Percentiles rank a stretch among this genome's conserved stretches.
phyloP scores from a whole-genome alignment of 2,329 filamentous ascomycete species.

The Colletotrichum sp. region DNA sequence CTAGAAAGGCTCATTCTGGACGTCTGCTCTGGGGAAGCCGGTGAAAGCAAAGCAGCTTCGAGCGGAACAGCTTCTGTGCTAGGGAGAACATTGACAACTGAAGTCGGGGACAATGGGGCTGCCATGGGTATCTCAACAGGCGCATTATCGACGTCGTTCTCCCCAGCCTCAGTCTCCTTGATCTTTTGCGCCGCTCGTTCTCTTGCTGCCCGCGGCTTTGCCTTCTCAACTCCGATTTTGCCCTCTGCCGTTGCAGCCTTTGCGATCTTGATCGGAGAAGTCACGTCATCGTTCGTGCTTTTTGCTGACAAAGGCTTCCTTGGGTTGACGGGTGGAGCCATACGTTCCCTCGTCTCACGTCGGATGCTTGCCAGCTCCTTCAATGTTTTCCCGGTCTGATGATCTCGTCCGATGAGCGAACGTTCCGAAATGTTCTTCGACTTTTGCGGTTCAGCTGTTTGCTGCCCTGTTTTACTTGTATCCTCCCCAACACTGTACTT shows the following conservation, averaged over 20 bases:
- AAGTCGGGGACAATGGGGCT: not conserved
- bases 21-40: conserved; percentile 55
- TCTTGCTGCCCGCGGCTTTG: conserved; percentile 36
- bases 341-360: conserved; percentile 43
- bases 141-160: not conserved
- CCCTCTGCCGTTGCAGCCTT: conserved; percentile 33
- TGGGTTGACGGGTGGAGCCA: conserved; percentile 29
- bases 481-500: conserved; percentile 64
- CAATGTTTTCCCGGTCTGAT: conserved; percentile 45
- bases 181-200: conserved; percentile 30
- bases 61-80: conserved; percentile 37
- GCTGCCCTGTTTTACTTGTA: conserved; percentile 31
- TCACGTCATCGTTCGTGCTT: conserved; percentile 64
- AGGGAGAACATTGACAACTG: conserved; percentile 13
- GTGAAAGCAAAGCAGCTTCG: conserved; percentile 48
- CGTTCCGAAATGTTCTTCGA: conserved; percentile 31
- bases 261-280: conserved; percentile 60
- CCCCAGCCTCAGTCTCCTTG: conserved; percentile 27
- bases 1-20: conserved; percentile 35
- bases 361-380: conserved; percentile 50
- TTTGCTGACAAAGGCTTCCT: conserved; percentile 61
- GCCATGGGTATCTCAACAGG: not conserved
- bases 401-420: conserved; percentile 21
- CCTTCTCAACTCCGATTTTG: not conserved
- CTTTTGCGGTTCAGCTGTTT: conserved; percentile 26